A percentile compares a stretch with the other conserved stretches of the same genome.
Evolutionary conservation across 129 eudicot species (phyloP).

Genomic region (Scalesia atractyloides): DNA sequence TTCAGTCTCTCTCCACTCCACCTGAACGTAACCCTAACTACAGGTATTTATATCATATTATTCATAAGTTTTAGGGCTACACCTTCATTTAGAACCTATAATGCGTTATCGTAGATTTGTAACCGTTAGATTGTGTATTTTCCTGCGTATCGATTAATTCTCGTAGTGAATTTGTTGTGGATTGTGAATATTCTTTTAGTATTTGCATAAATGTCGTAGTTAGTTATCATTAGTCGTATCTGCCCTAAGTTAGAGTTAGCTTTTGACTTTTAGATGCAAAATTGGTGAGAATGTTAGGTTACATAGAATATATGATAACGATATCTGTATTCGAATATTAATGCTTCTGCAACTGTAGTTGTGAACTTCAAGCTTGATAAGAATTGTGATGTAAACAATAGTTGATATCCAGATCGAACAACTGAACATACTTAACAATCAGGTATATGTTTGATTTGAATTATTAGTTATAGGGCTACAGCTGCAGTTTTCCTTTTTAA

Average conservation of each 20-base stretch:
- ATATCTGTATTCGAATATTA: background rate
- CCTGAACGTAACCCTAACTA: slow-evolving; percentile 85
- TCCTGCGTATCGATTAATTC: background rate
- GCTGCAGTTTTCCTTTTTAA: too few relatives aligned
- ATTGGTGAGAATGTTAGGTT: background rate
- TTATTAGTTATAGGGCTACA: too few relatives aligned
- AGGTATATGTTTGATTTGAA: too few relatives aligned
- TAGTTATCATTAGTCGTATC: background rate
- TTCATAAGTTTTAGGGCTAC: background rate
- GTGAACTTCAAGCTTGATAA: background rate
- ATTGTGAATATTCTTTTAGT: background rate
- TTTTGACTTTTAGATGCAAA: background rate
- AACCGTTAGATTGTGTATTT: slow-evolving; percentile 14
- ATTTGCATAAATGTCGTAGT: background rate
- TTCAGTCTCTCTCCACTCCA: slow-evolving; percentile 58
- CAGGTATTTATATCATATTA: slow-evolving; percentile 39
- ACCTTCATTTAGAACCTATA: background rate
- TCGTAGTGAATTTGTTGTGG: background rate
- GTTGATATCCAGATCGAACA: slow-evolving; percentile 7
- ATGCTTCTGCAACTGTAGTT: background rate
- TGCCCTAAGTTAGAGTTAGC: background rate
- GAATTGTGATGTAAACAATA: background rate
- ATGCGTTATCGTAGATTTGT: slow-evolving; percentile 2
- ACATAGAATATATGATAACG: background rate
- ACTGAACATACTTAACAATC: background rate